Conservation (phyloP, 306 rosid genomes). For the Prunus mongolica region DNA sequence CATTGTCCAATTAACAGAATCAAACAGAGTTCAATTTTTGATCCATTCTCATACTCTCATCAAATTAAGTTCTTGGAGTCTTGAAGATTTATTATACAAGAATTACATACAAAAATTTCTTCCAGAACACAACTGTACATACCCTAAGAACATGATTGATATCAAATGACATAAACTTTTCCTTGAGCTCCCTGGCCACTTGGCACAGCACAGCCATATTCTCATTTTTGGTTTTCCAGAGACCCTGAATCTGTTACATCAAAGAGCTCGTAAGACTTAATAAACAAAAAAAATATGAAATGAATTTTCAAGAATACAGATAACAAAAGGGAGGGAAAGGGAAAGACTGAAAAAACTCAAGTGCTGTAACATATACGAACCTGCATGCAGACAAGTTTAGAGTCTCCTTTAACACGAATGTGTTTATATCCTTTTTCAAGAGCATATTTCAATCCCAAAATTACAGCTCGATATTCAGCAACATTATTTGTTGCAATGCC, state of each 20-base stretch:
- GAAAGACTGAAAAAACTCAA: not conserved
- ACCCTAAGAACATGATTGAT: constrained; percentile 75
- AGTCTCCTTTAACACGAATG: constrained; percentile 62
- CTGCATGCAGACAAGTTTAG: constrained; percentile 87
- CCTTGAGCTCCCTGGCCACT: constrained; percentile 55
- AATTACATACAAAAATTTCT: not conserved
- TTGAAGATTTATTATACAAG: not conserved
- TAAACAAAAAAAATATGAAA: not conserved
- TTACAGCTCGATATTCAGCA: constrained; percentile 77
- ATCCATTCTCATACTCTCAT: not conserved
- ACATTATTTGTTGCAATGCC: constrained; percentile 66
- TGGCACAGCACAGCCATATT: constrained; percentile 61
- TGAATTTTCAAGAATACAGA: not conserved
- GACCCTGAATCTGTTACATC: constrained; percentile 58
- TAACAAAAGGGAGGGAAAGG: not conserved
- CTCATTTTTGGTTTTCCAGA: constrained; percentile 61
- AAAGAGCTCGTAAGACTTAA: constrained; percentile 2
- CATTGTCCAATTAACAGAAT: not conserved
- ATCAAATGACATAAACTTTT: constrained; percentile 56
- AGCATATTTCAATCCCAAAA: constrained; percentile 71
- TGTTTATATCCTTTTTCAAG: constrained; percentile 55
- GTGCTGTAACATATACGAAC: constrained; percentile 39
- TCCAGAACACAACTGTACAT: not conserved
- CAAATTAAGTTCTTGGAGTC: not conserved
- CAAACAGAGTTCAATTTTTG: not conserved